These are phyloP conservation scores for Epichloe typhina DNA, from an alignment of 2,329 filamentous ascomycete genomes.

Conservation along the genomic window DNA sequence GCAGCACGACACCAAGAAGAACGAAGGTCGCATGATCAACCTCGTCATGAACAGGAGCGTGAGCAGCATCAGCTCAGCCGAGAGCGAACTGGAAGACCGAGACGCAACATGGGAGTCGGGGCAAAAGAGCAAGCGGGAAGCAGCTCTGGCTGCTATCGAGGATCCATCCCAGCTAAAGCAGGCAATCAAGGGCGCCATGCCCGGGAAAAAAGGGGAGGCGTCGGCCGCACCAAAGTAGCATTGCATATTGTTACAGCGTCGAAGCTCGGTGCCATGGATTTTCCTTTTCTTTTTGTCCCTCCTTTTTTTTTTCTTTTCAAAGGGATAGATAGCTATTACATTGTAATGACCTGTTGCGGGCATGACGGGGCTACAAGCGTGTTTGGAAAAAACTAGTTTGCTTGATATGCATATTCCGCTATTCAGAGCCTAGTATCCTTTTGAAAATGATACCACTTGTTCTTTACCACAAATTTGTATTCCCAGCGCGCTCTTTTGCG, in stretches of 20 bases:
- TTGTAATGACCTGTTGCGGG: neutral
- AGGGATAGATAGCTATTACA: neutral
- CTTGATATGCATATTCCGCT: neutral
- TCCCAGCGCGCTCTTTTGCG: too few species aligned
- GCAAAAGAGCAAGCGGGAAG: conserved; percentile 37
- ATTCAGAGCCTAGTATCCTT: neutral
- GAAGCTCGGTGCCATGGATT: neutral
- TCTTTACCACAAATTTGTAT: neutral
- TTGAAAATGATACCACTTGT: neutral
- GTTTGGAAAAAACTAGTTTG: neutral
- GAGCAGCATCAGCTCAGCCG: conserved; percentile 37
- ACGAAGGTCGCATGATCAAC: conserved; percentile 35
- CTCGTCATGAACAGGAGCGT: conserved; percentile 45
- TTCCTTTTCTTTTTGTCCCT: too few species aligned
- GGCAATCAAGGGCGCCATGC: conserved; percentile 15
- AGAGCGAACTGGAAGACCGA: conserved; percentile 37
- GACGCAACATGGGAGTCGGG: conserved; percentile 26
- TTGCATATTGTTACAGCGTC: neutral
- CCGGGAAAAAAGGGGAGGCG: conserved; percentile 10
- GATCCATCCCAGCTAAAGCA: conserved; percentile 33
- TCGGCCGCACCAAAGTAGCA: neutral
- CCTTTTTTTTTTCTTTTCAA: too few species aligned
- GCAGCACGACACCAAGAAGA: conserved; percentile 63
- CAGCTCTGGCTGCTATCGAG: conserved; percentile 36
- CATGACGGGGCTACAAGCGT: neutral